Evolutionary conservation across 345 rosid genomes (phyloP), one percentile per base, ranked within the genome.

Genomic region (Geranium brycei): DNA sequence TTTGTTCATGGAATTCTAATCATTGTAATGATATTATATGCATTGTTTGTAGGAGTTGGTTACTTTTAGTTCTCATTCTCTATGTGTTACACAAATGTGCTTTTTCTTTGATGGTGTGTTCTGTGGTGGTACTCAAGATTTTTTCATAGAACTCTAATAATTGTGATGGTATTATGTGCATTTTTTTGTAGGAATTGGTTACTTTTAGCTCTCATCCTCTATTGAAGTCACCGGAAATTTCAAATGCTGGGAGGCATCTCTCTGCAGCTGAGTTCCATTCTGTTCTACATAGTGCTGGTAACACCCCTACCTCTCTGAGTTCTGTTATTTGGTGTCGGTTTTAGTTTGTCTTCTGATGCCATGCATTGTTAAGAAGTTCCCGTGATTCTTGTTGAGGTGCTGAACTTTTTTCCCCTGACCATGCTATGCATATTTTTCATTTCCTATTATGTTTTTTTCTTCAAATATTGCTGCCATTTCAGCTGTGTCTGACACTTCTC

Each of bases 251-350:
- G 59, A 82, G 66, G 64, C 96, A 93, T 80, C 87, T 93, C 66
- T 88, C 97, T 70, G 92, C 97, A 4, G 68, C 57, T 1, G 89
- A 90, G 79, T 93, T 93, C 78, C 99, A 93, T 79, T 81, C 87
- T 1, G 73, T 81, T 71, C 82, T 93, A 68, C 82, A 79, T 75
- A 73, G 61, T 74, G 87, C 96, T 47, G 78, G 97, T 86, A 73
- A 66, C 58, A 47, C 53, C 15, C 53, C 15, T 47, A 3, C 53
- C 15, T 47, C 53, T 47, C 15, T 11, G 31, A 15, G 30, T 38
- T 35, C 17, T 38, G 7, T 19, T 40, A 15, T 4, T n/a, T 47
- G 28, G 53, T 47, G 53, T 47, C 11, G 53, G 3, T 47, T 47
- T 47, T 3, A 47, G 53, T 47, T 47, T 62, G 31, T 23, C 28